Evolutionary conservation across 176 grass and related monocot species (phyloP).

Genomic region (Triticum timopheevii): DNA sequence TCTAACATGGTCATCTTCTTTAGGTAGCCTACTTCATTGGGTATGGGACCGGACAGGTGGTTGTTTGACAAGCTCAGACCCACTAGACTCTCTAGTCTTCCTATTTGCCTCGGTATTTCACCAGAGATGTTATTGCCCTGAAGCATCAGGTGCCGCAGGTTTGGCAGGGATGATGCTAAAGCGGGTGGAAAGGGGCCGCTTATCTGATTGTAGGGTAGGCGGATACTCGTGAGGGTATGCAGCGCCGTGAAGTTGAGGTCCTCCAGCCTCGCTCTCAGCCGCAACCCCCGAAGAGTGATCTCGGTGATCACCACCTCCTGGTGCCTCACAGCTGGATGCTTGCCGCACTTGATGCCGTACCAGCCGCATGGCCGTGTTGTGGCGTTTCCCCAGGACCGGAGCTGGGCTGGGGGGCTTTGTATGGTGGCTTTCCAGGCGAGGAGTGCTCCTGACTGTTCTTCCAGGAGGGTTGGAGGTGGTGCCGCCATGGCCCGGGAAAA

Average conservation of each 20-base stretch:
- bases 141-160: not conserved
- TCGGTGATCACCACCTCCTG: not conserved
- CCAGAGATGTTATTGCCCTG: not conserved
- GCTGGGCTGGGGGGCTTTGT: not conserved
- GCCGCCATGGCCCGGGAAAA: not conserved
- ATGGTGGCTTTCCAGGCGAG: not conserved
- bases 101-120: not conserved
- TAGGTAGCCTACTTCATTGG: not conserved
- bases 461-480: not conserved
- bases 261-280: too few species aligned
- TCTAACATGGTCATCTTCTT: accelerated
- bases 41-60: not conserved
- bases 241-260: too few species aligned
- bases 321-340: not conserved
- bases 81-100: not conserved
- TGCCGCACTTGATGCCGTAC: not conserved
- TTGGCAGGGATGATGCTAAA: not conserved
- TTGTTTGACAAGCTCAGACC: not conserved
- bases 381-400: not conserved
- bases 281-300: too few species aligned
- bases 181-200: not conserved
- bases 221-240: too few species aligned
- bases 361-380: not conserved
- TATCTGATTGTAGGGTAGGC: too few species aligned
- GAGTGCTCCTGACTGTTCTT: not conserved